phyloP scores from a whole-genome alignment of 257 asterid genomes.

The Striga asiatica region DNA sequence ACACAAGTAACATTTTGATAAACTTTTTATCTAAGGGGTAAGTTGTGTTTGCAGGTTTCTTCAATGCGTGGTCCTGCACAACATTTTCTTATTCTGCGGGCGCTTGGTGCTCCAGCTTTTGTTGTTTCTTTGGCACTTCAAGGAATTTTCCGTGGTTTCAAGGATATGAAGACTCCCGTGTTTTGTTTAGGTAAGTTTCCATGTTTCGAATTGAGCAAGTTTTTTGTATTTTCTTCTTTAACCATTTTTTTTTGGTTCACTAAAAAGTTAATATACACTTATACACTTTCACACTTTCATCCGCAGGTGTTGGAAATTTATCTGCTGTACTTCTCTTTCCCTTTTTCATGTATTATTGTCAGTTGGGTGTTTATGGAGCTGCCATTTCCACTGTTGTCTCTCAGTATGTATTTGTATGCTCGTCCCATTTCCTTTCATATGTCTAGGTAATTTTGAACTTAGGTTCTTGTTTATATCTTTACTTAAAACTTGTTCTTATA shows the following conservation, averaged over 20 bases:
- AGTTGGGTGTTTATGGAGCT: slow-evolving; percentile 88
- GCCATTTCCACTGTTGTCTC: slow-evolving; percentile 86
- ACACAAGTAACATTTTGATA: neutral
- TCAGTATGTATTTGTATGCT: slow-evolving; percentile 49
- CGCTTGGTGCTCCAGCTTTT: slow-evolving; percentile 94
- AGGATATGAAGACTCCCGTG: slow-evolving; percentile 90
- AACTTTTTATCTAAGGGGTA: neutral
- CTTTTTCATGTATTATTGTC: slow-evolving; percentile 46
- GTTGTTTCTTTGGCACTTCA: slow-evolving; percentile 95
- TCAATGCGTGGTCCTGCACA: slow-evolving; percentile 76
- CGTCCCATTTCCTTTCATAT: slow-evolving; percentile 11
- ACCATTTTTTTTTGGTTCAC: neutral
- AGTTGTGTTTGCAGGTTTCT: slow-evolving; percentile 44
- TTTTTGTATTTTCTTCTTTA: neutral
- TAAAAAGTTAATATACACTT: slow-evolving; percentile 7
- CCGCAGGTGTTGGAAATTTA: slow-evolving; percentile 82
- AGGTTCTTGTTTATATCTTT: slow-evolving; percentile 5
- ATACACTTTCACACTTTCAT: slow-evolving; percentile 10
- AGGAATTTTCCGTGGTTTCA: slow-evolving; percentile 95
- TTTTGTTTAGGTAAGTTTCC: slow-evolving; percentile 69
- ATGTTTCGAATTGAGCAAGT: neutral
- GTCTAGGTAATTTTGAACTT: slow-evolving; percentile 8
- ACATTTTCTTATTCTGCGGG: slow-evolving; percentile 67
- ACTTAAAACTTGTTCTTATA: slow-evolving; percentile 2
- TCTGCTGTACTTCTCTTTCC: slow-evolving; percentile 73